Percentiles rank a stretch among this genome's conserved stretches.
phyloP scores from a whole-genome alignment of 768 basidiomycete species.

The Albatrellus ellisii region DNA sequence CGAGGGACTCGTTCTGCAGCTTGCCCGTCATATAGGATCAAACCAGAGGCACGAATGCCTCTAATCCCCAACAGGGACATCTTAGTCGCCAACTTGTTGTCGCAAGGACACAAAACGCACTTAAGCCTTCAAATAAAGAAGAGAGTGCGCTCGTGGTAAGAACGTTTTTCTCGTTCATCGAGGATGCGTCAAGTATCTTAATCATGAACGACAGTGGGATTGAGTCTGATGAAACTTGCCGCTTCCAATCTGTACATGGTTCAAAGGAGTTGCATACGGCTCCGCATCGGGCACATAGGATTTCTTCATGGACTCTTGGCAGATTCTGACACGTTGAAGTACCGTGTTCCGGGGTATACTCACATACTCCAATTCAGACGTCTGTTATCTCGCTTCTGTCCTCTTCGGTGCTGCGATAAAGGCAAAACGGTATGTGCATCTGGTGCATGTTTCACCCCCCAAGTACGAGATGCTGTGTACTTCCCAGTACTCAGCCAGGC shows the following conservation, averaged over 20 bases:
- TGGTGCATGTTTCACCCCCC: too few relatives aligned
- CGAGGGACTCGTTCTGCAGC: conserved; percentile 5
- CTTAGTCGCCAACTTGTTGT: conserved; percentile 28
- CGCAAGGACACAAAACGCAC: conserved; percentile 20
- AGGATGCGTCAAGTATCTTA: not conserved
- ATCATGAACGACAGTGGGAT: not conserved
- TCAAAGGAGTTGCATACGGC: not conserved
- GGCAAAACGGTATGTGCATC: too few relatives aligned
- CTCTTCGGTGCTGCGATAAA: too few relatives aligned
- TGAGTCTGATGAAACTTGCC: not conserved
- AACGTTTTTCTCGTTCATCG: conserved; percentile 13
- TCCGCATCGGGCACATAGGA: not conserved
- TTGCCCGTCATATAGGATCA: conserved; percentile 21
- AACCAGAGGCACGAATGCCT: conserved; percentile 26
- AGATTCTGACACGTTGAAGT: not conserved
- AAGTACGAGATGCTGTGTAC: too few relatives aligned
- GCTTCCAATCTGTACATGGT: not conserved
- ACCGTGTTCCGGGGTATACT: not conserved
- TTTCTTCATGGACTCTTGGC: not conserved
- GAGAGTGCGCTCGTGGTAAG: conserved; percentile 31
- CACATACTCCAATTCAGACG: too few relatives aligned
- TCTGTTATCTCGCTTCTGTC: too few relatives aligned
- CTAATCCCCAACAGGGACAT: conserved; percentile 30
- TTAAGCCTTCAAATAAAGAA: conserved; percentile 23
- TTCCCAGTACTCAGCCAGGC: too few relatives aligned